phyloP scores from a whole-genome alignment of 805 yeast species.

The Nakazawaea anatomiae region DNA sequence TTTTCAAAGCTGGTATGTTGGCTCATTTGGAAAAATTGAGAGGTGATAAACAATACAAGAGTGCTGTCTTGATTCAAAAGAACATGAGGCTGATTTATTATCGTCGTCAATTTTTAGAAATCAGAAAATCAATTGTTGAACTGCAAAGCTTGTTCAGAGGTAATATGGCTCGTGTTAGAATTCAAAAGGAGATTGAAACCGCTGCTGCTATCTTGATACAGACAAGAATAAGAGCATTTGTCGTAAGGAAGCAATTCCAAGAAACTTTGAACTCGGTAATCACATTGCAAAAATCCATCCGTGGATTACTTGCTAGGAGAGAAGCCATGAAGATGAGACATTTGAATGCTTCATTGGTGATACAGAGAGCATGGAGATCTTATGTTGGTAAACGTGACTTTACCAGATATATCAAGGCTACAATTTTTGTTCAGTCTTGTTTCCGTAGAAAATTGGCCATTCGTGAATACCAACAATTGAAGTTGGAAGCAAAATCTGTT shows the following conservation, averaged over 20 bases:
- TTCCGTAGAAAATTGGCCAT: conserved; percentile 73
- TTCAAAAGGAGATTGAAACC: conserved; percentile 48
- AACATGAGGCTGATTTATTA: conserved; percentile 59
- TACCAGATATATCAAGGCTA: conserved; percentile 41
- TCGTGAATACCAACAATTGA: conserved; percentile 55
- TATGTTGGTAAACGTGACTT: conserved; percentile 51
- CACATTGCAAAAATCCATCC: conserved; percentile 39
- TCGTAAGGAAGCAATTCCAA: conserved; percentile 35
- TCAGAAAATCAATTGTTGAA: conserved; percentile 44
- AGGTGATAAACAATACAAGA: conserved; percentile 65
- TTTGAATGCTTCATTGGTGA: conserved; percentile 56
- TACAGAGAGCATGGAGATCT: conserved; percentile 76
- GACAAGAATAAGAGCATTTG: conserved; percentile 51
- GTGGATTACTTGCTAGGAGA: conserved; percentile 51
- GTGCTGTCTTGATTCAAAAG: conserved; percentile 85
- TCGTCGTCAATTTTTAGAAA: conserved; percentile 54
- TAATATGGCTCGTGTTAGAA: conserved; percentile 45
- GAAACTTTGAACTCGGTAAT: conserved; percentile 31
- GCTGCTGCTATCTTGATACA: conserved; percentile 70
- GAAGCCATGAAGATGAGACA: conserved; percentile 43
- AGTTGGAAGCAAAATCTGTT: conserved; percentile 88
- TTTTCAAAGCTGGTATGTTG: conserved; percentile 94
- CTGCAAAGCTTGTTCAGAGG: conserved; percentile 68
- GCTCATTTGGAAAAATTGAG: conserved; percentile 86
- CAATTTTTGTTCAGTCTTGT: conserved; percentile 70